Percentiles rank a stretch among this genome's conserved stretches.
phyloP scores from a whole-genome alignment of 1,139 yeast species.

The Sugiyamaella japonica region DNA sequence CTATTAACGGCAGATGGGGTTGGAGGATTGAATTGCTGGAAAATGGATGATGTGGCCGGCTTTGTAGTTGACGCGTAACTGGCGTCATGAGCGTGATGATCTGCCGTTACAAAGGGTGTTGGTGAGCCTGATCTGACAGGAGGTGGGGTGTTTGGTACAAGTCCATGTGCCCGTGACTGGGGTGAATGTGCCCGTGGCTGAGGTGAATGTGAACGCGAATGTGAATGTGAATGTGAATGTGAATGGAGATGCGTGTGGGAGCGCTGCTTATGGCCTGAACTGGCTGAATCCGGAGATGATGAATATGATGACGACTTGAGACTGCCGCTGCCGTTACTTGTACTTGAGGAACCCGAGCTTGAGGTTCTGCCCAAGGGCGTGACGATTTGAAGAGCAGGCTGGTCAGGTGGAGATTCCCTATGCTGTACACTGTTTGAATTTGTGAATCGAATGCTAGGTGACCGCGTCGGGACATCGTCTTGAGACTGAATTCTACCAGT shows the following conservation, averaged over 20 bases:
- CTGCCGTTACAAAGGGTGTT: not conserved
- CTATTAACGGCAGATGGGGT: constrained; percentile 1
- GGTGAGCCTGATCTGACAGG: not conserved
- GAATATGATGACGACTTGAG: not conserved
- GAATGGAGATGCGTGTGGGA: not conserved
- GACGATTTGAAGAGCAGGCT: constrained; percentile 2
- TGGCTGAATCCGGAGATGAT: constrained; percentile 8
- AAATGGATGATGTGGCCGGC: constrained; percentile 2
- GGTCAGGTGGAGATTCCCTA: not conserved
- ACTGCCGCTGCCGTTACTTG: not conserved
- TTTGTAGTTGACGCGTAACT: constrained; percentile 17
- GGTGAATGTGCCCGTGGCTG: not conserved
- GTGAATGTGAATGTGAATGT: not conserved
- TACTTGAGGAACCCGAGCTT: not conserved
- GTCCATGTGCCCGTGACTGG: not conserved
- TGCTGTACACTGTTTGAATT: not conserved
- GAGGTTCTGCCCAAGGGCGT: not conserved
- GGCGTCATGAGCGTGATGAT: not conserved
- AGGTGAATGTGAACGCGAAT: not conserved
- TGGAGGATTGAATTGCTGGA: constrained; percentile 11
- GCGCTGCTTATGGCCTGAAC: not conserved
- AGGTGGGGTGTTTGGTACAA: not conserved
- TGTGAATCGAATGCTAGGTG: constrained; percentile 6
- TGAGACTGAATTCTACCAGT: not conserved
- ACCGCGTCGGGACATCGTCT: not conserved